A percentile compares a stretch with the other conserved stretches of the same genome.
These are phyloP conservation scores for Pythium dissotocum DNA, from an alignment of 352 stramenopile species.

Conservation along the genomic window DNA sequence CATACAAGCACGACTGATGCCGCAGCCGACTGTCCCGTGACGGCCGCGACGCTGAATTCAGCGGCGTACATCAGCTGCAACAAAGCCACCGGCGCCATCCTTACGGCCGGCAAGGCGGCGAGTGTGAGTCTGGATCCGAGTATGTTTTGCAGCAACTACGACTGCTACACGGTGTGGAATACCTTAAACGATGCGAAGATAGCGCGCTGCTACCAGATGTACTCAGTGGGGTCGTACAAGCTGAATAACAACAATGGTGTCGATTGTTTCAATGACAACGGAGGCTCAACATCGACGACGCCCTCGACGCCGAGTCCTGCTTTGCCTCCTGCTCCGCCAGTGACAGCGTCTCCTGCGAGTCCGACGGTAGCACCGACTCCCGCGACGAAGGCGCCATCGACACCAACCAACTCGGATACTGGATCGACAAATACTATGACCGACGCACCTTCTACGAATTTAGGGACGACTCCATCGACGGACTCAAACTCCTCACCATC, in stretches of 20 bases:
- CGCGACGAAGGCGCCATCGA: neutral
- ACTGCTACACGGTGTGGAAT: slow-evolving; percentile 3
- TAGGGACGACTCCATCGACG: neutral
- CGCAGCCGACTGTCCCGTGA: neutral
- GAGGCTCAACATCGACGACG: neutral
- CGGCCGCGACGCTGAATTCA: neutral
- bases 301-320: neutral
- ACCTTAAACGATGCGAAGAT: neutral
- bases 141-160: neutral
- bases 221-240: neutral
- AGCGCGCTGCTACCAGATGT: neutral
- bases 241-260: neutral
- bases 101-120: neutral
- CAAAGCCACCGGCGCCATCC: neutral
- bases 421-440: neutral
- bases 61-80: neutral
- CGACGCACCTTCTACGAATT: neutral
- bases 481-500: neutral
- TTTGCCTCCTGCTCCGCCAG: neutral
- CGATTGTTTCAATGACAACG: neutral
- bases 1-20: neutral
- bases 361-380: neutral
- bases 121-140: neutral
- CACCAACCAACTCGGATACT: neutral
- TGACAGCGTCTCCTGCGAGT: neutral